These are phyloP conservation scores for Fusarium sp. DNA, from an alignment of 2,329 filamentous ascomycete genomes.

Conservation along the genomic window DNA sequence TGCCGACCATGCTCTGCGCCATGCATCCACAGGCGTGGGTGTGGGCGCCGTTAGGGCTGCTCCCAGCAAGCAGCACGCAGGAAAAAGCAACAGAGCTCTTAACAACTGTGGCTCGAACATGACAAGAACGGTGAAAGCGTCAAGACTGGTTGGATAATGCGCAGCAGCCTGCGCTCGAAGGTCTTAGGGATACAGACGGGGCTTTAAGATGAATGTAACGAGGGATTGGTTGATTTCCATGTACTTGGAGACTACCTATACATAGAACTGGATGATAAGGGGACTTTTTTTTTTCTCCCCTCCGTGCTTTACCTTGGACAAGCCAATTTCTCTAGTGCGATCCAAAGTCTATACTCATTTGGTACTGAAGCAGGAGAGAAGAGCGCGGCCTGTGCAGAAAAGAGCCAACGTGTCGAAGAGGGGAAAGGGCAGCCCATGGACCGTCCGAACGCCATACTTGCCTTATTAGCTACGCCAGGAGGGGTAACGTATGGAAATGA, in stretches of 20 bases:
- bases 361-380: neutral
- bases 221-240: neutral
- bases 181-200: slow-evolving; percentile 25
- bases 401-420: slow-evolving; percentile 23
- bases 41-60: slow-evolving; percentile 42
- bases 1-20: slow-evolving; percentile 35
- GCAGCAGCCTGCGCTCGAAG: slow-evolving; percentile 8
- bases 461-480: slow-evolving; percentile 19
- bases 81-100: slow-evolving; percentile 20
- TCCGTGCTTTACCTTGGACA: slow-evolving; percentile 3
- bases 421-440: slow-evolving; percentile 18
- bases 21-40: slow-evolving; percentile 38
- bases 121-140: slow-evolving; percentile 40
- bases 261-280: slow-evolving; percentile 15
- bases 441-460: slow-evolving; percentile 22
- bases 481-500: slow-evolving; percentile 22
- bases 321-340: neutral
- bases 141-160: slow-evolving; percentile 37
- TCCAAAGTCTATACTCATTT: neutral
- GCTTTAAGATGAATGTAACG: slow-evolving; percentile 10
- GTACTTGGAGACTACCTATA: neutral
- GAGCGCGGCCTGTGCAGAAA: slow-evolving; percentile 18
- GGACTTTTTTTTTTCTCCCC: neutral
- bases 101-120: slow-evolving; percentile 11
- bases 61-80: slow-evolving; percentile 12